phyloP scores from a whole-genome alignment of 208 protist species.

The Wallacemonas sp. region DNA sequence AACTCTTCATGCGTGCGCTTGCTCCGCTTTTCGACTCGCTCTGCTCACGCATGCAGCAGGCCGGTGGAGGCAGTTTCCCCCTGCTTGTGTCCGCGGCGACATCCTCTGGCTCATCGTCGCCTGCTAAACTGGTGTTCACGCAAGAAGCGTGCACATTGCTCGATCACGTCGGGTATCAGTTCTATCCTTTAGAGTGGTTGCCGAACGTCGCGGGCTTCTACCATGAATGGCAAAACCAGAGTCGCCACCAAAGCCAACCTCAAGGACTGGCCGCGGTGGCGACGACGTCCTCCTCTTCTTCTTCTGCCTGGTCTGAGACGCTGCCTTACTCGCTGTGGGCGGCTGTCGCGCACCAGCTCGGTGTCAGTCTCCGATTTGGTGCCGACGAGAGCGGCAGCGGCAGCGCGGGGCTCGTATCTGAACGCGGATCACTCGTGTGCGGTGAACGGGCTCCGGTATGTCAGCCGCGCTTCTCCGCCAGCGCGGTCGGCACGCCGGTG shows the following conservation, averaged over 20 bases:
- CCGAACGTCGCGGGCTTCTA: constrained; percentile 32
- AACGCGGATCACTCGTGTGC: background rate
- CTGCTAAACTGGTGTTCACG: constrained; percentile 32
- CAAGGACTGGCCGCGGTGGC: background rate
- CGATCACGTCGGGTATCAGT: constrained; percentile 74
- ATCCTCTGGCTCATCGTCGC: too few relatives aligned
- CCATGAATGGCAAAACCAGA: background rate
- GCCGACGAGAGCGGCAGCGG: background rate
- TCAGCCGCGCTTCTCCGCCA: constrained; percentile 2
- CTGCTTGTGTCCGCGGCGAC: constrained; percentile 26
- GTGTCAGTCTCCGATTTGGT: constrained; percentile 33
- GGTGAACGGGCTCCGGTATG: background rate
- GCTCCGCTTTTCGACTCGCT: constrained; percentile 51
- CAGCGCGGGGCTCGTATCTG: background rate
- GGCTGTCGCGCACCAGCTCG: constrained; percentile 78
- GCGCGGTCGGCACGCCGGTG: background rate
- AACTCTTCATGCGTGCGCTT: constrained; percentile 64
- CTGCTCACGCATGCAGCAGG: constrained; percentile 19
- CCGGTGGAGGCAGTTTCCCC: constrained; percentile 19
- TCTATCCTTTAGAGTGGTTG: constrained; percentile 85
- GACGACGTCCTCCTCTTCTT: background rate
- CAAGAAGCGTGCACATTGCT: constrained; percentile 57
- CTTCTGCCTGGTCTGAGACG: background rate
- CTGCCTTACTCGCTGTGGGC: constrained; percentile 70
- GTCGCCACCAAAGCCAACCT: background rate